Base-by-base conservation (phyloP, 169 alveolate species). In the Cryptosporidium baileyi region DNA sequence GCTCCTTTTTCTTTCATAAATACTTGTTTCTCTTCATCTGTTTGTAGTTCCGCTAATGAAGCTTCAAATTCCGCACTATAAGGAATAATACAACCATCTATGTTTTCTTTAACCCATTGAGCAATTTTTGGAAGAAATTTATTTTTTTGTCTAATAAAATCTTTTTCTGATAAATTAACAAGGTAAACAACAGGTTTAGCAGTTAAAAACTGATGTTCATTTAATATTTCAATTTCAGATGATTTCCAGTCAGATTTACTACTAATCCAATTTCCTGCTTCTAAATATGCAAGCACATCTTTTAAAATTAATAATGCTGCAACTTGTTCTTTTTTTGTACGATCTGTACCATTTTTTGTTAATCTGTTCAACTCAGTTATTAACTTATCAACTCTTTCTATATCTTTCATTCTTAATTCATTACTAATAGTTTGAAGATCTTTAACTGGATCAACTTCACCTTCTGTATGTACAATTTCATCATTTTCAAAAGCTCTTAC, bases 161-260 rank as follows among this genome's bases (percentile, higher is more conserved):
- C 99, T 47, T 94, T 92, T 88, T 95, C 97, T 49, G 97, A 91
- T 88, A 98, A 89, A 89, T 98, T 98, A 26, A 97, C 97, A 59
- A 97, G 89, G 91, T 97, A 98, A 15, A 98, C 99, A 15, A 97
- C 97, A n/a, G 99, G 99, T 93, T 98, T 98, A 3, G 99, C 98
- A 17, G 99, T 98, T 52, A 98, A 88, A 89, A 97, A 98, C 85
- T 95, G 95, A 82, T 93, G 95, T 79, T 94, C 95, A 80, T 96
- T 96, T 11, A 97, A 89, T 57, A 91, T 82, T 59, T 94, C 98
- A 40, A 97, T 90, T 82, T 97, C 99, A 44, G 93, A 89, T 44
- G 94, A 91, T 60, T 92, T 91, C 99, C 99, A 97, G 45, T 90
- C 95, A 34, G 60, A 88, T 24, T 89, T 91, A 63, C 92, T 94